These are phyloP conservation scores for Leucocoprinus sp. DNA, from an alignment of 768 basidiomycete genomes.

Conservation along the genomic window DNA sequence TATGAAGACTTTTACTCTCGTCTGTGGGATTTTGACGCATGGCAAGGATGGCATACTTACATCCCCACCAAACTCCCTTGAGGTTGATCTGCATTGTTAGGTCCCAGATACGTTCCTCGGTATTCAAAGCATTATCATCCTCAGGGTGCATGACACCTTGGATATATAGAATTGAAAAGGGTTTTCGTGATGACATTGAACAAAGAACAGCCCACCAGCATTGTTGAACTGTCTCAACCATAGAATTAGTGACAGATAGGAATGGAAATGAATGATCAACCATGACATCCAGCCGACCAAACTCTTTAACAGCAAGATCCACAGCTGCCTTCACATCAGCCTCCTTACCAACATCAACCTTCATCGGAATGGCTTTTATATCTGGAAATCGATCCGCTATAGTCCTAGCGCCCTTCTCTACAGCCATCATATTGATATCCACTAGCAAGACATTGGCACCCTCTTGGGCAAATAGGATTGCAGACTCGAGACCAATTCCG, in stretches of 20 bases:
- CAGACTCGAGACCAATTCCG: constrained; percentile 93
- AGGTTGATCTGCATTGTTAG: constrained; percentile 90
- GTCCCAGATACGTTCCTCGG: constrained; percentile 95
- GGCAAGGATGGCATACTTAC: constrained; percentile 93
- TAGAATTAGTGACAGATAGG: neutral
- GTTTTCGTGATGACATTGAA: neutral
- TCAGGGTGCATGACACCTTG: constrained; percentile 97
- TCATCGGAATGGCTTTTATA: constrained; percentile 59
- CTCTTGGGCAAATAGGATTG: constrained; percentile 91
- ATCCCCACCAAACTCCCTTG: constrained; percentile 99
- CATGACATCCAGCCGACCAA: constrained; percentile 95
- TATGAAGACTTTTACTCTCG: constrained; percentile 65
- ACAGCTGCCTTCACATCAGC: constrained; percentile 77
- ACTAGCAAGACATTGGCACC: constrained; percentile 86
- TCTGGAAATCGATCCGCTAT: constrained; percentile 63
- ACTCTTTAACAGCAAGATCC: constrained; percentile 68
- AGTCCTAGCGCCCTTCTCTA: constrained; percentile 53
- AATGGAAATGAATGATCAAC: constrained; percentile 32
- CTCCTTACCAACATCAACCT: constrained; percentile 88
- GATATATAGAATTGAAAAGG: neutral
- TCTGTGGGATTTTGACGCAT: constrained; percentile 93
- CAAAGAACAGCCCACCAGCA: constrained; percentile 42
- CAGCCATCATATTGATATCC: constrained; percentile 78
- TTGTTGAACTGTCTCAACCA: constrained; percentile 75
- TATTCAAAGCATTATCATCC: constrained; percentile 93